A percentile compares a stretch with the other conserved stretches of the same genome.
Evolutionary conservation across 2,329 filamentous ascomycete species (phyloP).

Genomic region (Coleophoma crateriformis): DNA sequence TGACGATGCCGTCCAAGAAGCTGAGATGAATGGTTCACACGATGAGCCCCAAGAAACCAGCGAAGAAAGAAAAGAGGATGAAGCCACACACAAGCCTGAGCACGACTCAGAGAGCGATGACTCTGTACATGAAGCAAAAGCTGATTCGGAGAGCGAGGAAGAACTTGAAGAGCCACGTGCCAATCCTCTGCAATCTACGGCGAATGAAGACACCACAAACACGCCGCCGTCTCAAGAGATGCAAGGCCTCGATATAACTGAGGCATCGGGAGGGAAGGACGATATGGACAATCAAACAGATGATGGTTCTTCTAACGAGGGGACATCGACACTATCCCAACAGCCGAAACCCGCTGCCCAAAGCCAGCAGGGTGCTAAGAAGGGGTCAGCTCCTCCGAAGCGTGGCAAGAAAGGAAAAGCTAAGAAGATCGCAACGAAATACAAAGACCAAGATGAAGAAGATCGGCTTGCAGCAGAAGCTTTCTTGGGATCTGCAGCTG

Average conservation of each 20-base stretch:
- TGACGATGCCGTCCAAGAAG: constrained; percentile 2
- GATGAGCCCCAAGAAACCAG: background rate
- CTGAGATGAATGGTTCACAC: background rate
- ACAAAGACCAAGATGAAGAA: constrained; percentile 91
- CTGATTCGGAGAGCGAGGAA: constrained; percentile 8
- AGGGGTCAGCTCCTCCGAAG: constrained; percentile 40
- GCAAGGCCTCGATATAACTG: background rate
- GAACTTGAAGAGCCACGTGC: constrained; percentile 33
- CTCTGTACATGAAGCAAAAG: constrained; percentile 12
- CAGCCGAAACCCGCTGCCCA: constrained; percentile 17
- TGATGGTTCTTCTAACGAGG: constrained; percentile 10
- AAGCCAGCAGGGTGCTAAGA: constrained; percentile 32
- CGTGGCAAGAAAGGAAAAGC: constrained; percentile 77
- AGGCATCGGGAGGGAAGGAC: constrained; percentile 19
- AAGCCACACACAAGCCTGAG: constrained; percentile 1
- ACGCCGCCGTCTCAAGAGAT: background rate
- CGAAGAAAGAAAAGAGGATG: background rate
- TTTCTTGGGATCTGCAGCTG: constrained; percentile 73
- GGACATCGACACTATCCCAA: constrained; percentile 2
- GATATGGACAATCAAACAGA: constrained; percentile 6
- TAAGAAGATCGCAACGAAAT: constrained; percentile 85
- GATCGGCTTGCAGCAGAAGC: constrained; percentile 79
- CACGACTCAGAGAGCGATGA: constrained; percentile 22
- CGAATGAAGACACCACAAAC: constrained; percentile 11
- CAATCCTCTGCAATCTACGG: constrained; percentile 9